These are phyloP conservation scores for Cinnamomum chago DNA, from an alignment of 164 flowering plant genomes.

Conservation along the genomic window DNA sequence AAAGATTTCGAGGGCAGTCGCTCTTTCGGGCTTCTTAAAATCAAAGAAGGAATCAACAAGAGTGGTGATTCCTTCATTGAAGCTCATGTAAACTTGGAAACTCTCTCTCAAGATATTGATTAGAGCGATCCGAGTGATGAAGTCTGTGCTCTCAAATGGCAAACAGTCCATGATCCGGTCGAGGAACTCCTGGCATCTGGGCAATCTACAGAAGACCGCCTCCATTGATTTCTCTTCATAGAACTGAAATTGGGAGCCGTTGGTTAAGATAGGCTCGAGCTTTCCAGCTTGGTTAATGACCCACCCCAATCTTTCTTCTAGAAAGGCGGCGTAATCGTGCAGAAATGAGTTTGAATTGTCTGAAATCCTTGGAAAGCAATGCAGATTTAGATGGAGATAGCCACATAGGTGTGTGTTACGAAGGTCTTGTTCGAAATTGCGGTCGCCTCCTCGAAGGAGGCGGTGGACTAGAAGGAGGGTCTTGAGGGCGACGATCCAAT, in stretches of 20 bases:
- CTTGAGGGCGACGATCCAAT: slow-evolving; percentile 61
- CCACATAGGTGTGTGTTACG: slow-evolving; percentile 31
- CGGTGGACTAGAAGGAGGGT: slow-evolving; percentile 57
- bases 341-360: slow-evolving; percentile 31
- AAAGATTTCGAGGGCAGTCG: slow-evolving; percentile 48
- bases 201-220: slow-evolving; percentile 34
- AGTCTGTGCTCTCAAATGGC: slow-evolving; percentile 22
- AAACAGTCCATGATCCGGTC: slow-evolving; percentile 48
- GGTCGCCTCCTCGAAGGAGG: slow-evolving; percentile 58
- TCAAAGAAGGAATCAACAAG: slow-evolving; percentile 50
- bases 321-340: slow-evolving; percentile 32
- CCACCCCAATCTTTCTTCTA: slow-evolving; percentile 46
- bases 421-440: slow-evolving; percentile 50
- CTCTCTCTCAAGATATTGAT: slow-evolving; percentile 51
- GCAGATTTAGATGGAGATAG: slow-evolving; percentile 34
- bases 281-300: slow-evolving; percentile 50
- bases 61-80: slow-evolving; percentile 55
- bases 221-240: slow-evolving; percentile 35
- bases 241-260: slow-evolving; percentile 13
- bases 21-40: slow-evolving; percentile 36
- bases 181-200: slow-evolving; percentile 43
- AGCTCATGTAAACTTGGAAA: slow-evolving; percentile 52
- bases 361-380: slow-evolving; percentile 22
- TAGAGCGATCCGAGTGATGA: slow-evolving; percentile 37
- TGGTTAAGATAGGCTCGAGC: slow-evolving; percentile 33